Conservation (phyloP, 2,329 filamentous ascomycete genomes). For the Colletotrichum eremochloae region DNA sequence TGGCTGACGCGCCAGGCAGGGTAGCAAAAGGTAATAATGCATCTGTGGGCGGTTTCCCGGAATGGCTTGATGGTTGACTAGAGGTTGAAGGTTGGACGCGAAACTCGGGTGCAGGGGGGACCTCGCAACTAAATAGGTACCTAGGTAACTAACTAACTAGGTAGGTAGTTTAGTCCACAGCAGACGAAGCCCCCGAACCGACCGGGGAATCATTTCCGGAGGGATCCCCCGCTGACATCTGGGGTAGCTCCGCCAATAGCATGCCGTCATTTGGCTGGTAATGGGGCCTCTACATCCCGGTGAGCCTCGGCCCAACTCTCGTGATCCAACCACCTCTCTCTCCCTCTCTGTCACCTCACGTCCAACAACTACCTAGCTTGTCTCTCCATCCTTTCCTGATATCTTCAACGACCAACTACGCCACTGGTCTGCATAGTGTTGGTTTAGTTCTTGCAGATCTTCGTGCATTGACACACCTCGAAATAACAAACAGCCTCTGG, state of each 20-base stretch:
- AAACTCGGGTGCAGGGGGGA: no score
- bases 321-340: neutral
- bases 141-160: no score
- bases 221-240: conserved; percentile 28
- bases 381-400: neutral
- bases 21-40: neutral
- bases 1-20: neutral
- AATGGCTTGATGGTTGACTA: neutral
- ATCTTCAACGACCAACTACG: neutral
- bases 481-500: neutral
- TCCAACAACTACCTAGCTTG: neutral
- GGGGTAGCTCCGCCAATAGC: conserved; percentile 35
- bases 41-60: neutral
- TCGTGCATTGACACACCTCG: neutral
- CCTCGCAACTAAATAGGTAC: no score
- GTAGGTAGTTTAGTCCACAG: neutral
- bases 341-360: neutral
- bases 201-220: conserved; percentile 12
- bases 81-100: neutral
- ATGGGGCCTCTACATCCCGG: neutral
- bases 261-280: conserved; percentile 4
- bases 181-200: neutral
- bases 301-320: conserved; percentile 33
- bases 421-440: conserved; percentile 11
- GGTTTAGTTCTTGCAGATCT: neutral